Evolutionary conservation across 176 grass and related monocot genomes (phyloP), one percentile per base, ranked within the genome.

Genomic region (Musa troglodytarum): DNA sequence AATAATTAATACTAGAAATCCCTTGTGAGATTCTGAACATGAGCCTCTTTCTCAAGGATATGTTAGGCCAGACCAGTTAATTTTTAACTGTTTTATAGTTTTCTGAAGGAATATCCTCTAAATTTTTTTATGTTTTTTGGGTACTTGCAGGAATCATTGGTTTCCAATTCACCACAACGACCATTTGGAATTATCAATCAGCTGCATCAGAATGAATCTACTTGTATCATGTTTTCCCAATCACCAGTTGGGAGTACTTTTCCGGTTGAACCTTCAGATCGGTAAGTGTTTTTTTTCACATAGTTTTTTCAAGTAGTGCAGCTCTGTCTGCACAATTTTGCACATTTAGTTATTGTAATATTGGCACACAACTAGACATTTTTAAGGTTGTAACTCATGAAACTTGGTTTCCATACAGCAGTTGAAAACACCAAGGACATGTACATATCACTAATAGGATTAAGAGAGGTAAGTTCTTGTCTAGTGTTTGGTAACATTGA

Each of bases 171-270:
- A 49, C 52, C 54, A 20, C 73, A 75, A 21, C 54, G 24, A 49
- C 73, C 53, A 13, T 75, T 61, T 61, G 53, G 73, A 28, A 75
- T 75, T 29, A 75, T 58, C 9, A 75, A 59, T 75, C 73, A 75
- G 28, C 26, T 58, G 55, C 26, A 75, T 59, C 73, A 61, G 54
- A 75, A 75, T 49, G 73, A 75, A 23, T 49, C 73, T 15, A 12
- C 73, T 12, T 75, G 73, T 49, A 75, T 75, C 26, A 75, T 75
- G 54, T 75, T 43, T 49, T 59, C 73, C 2, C 73, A 75, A n/a
- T 61, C 73, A 61, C 73, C 53, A 17, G 72, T 57, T 57, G 25
- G 23, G 4, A 58, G 72, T 17, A 74, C 24, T 43, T 74, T 74
- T 59, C 53, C 52, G 20, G 72, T 12, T n/a, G 72, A 58, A 58